These are phyloP conservation scores for Dactylorhiza incarnata DNA, from an alignment of 106 monocot species.

Conservation along the genomic window DNA sequence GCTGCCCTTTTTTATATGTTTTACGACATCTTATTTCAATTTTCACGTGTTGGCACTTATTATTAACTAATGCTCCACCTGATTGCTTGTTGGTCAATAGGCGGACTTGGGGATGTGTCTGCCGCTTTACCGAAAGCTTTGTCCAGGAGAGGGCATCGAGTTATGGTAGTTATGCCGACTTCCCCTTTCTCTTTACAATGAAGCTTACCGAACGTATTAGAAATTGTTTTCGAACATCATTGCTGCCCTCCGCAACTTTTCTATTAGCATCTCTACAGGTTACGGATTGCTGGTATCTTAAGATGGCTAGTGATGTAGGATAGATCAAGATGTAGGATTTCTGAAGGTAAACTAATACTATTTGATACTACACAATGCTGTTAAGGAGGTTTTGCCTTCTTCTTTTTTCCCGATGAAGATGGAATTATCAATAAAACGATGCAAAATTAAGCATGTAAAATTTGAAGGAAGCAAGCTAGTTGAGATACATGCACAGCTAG, in stretches of 20 bases:
- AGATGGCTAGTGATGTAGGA: not conserved
- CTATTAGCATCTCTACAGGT: not conserved
- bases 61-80: not conserved
- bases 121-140: conserved; percentile 82
- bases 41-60: not conserved
- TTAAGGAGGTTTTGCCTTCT: not conserved
- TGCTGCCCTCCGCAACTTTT: not conserved
- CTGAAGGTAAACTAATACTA: not conserved
- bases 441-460: not conserved
- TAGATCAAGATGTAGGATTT: not conserved
- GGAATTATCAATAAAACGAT: not conserved
- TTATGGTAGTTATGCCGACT: conserved; percentile 7
- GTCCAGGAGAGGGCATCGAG: conserved; percentile 65
- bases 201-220: not conserved
- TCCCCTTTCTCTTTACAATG: not conserved
- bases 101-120: conserved; percentile 88
- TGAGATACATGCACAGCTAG: not conserved
- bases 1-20: not conserved
- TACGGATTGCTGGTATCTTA: not conserved
- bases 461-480: not conserved
- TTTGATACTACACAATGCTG: not conserved
- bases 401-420: not conserved
- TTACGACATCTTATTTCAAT: not conserved
- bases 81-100: conserved; percentile 16
- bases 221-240: not conserved